Percentiles rank a stretch among this genome's conserved stretches.
These are phyloP conservation scores for Solanum dulcamara DNA, from an alignment of 257 asterid species.

Conservation along the genomic window DNA sequence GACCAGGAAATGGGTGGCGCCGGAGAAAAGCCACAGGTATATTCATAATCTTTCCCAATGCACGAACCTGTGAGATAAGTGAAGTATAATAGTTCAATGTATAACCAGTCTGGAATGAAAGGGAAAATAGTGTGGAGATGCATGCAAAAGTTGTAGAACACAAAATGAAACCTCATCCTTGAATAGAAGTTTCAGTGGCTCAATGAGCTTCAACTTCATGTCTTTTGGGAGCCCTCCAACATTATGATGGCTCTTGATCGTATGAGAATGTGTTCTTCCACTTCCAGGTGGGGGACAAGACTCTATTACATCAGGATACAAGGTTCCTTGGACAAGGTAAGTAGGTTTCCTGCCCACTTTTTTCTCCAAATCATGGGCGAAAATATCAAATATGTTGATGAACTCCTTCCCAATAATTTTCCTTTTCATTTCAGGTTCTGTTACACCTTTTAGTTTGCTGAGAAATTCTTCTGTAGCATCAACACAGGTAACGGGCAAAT, in stretches of 20 bases:
- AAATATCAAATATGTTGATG: slow-evolving; percentile 68
- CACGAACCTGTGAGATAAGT: slow-evolving; percentile 59
- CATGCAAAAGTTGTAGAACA: not conserved
- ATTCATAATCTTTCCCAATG: slow-evolving; percentile 65
- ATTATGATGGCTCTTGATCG: slow-evolving; percentile 94
- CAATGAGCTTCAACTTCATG: slow-evolving; percentile 93
- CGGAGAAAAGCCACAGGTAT: slow-evolving; percentile 60
- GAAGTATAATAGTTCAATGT: not conserved
- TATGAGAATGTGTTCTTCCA: slow-evolving; percentile 93
- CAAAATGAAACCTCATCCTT: slow-evolving; percentile 74
- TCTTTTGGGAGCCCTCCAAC: slow-evolving; percentile 98
- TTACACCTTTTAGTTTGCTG: slow-evolving; percentile 82
- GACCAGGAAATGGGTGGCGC: slow-evolving; percentile 97
- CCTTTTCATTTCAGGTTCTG: slow-evolving; percentile 87
- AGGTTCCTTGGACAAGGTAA: slow-evolving; percentile 90
- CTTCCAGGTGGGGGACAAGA: slow-evolving; percentile 99
- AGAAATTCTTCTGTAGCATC: slow-evolving; percentile 87
- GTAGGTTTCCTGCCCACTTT: slow-evolving; percentile 60
- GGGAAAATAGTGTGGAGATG: not conserved
- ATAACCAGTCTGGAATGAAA: not conserved
- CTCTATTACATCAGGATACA: slow-evolving; percentile 95
- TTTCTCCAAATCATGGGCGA: slow-evolving; percentile 60
- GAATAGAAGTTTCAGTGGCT: slow-evolving; percentile 90
- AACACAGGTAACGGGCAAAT: slow-evolving; percentile 78
- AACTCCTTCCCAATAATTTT: slow-evolving; percentile 90